Base-by-base conservation (phyloP, 768 basidiomycete genomes). In the Naganishia vaughanmartiniae region DNA sequence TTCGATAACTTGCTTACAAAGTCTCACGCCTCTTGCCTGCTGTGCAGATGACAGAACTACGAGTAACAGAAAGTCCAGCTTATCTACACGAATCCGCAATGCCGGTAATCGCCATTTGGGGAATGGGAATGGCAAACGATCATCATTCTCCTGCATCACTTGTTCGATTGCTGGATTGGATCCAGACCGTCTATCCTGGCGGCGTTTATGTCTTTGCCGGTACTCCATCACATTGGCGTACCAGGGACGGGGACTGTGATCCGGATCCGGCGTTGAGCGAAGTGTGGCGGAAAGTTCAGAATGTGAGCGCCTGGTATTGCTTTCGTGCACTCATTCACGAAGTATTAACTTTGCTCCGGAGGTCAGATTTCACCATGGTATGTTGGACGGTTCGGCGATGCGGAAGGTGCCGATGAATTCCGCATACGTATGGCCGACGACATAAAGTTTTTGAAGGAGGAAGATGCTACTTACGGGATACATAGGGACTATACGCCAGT, bases 321-420 rank as follows among this genome's bases (percentile, higher is more conserved):
- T 46, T 24, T 0, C 33, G 12, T 60, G 5, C 4, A 34, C 53
- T 51, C 5, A 28, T 24, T n/a, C n/a, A n/a, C n/a, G n/a, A 21
- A 6, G 31, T n/a, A 11, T 21, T 42, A 19, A 58, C 42, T 0
- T n/a, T 24, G 15, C 17, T 55, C 46, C 28, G 31, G 28, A 2
- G 42, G 28, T 72, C 89, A 89, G 4, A 86, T 91, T 68, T 89
- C 87, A 26, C 91, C 91, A 9, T 92, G 91, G 91, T 90, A 88
- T 7, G 84, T 92, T 12, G 91, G 91, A 4, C 83, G 89, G 39
- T 91, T 87, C 77, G 82, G 81, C 24, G 85, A 84, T 70, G 85
- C 87, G 71, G 83, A 84, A 53, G 87, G 87, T 17, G 89, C 87
- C 0, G 89, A 90, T 66, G 71, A 79, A 7, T 91, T 88, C 79